Percentiles rank a stretch among this genome's conserved stretches.
phyloP scores from a whole-genome alignment of 2,329 filamentous ascomycete species.

The Xylaria sp. region DNA sequence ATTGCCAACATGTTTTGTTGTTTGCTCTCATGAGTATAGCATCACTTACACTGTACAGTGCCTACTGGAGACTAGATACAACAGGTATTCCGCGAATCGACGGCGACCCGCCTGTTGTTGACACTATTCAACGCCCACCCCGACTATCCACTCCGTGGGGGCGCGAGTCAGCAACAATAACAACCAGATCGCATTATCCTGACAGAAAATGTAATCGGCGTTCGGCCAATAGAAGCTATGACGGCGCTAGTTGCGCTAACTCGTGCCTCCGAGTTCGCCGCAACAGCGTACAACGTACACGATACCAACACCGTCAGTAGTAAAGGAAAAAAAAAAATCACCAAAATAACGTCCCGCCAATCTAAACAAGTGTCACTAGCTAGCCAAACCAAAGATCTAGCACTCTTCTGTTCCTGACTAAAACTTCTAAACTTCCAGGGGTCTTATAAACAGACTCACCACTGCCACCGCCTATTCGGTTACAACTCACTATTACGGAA shows the following conservation, averaged over 20 bases:
- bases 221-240: conserved; percentile 19
- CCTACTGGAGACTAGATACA: neutral
- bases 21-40: neutral
- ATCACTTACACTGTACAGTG: conserved; percentile 15
- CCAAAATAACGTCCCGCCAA: conserved; percentile 13
- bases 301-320: conserved; percentile 9
- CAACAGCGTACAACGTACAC: conserved; percentile 1
- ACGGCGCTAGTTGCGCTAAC: conserved; percentile 25
- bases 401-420: conserved; percentile 12
- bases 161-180: conserved; percentile 30
- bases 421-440: conserved; percentile 5
- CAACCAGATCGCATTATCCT: conserved; percentile 23
- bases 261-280: conserved; percentile 13
- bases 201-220: conserved; percentile 19
- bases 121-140: conserved; percentile 19
- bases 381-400: conserved; percentile 12
- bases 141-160: conserved; percentile 21
- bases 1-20: neutral
- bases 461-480: conserved; percentile 3
- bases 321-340: neutral
- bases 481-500: neutral
- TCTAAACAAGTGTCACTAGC: conserved; percentile 1
- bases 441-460: neutral
- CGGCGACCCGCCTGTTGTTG: conserved; percentile 6
- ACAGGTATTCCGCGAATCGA: conserved; percentile 2